Conservation (phyloP, 331 rosid species). For the Malus hybrid region DNA sequence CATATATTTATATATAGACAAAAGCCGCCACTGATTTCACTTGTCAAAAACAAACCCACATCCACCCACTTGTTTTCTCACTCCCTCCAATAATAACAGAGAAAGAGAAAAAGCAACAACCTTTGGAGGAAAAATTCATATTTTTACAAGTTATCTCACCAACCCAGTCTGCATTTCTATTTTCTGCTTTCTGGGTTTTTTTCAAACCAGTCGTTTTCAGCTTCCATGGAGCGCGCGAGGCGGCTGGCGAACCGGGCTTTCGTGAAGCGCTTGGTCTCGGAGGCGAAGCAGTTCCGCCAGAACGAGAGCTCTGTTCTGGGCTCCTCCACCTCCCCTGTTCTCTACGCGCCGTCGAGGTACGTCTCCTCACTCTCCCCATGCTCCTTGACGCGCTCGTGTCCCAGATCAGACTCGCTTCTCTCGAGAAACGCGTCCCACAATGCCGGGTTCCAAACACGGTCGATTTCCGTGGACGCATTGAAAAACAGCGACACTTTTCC, state of each 20-base stretch:
- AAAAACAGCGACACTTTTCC: slow-evolving; percentile 78
- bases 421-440: slow-evolving; percentile 18
- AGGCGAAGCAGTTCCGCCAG: slow-evolving; percentile 53
- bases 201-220: neutral
- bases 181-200: neutral
- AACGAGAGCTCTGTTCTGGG: slow-evolving; percentile 24
- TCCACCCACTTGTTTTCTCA: neutral
- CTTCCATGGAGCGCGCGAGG: slow-evolving; percentile 80
- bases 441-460: slow-evolving; percentile 46
- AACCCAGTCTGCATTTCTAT: slow-evolving; percentile 10
- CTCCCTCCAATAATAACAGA: slow-evolving; percentile 28
- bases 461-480: slow-evolving; percentile 72
- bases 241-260: slow-evolving; percentile 76
- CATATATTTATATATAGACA: neutral
- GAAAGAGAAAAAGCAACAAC: neutral
- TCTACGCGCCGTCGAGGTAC: slow-evolving; percentile 50
- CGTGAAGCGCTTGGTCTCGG: slow-evolving; percentile 69
- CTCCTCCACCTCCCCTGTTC: slow-evolving; percentile 33
- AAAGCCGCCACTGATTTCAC: neutral
- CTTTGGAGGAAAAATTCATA: neutral
- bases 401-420: slow-evolving; percentile 23
- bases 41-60: slow-evolving; percentile 26
- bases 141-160: slow-evolving; percentile 4
- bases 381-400: slow-evolving; percentile 20
- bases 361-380: slow-evolving; percentile 58